Evolutionary conservation across 176 grass and related monocot genomes (phyloP).

Genomic region (Ananas comosus): DNA sequence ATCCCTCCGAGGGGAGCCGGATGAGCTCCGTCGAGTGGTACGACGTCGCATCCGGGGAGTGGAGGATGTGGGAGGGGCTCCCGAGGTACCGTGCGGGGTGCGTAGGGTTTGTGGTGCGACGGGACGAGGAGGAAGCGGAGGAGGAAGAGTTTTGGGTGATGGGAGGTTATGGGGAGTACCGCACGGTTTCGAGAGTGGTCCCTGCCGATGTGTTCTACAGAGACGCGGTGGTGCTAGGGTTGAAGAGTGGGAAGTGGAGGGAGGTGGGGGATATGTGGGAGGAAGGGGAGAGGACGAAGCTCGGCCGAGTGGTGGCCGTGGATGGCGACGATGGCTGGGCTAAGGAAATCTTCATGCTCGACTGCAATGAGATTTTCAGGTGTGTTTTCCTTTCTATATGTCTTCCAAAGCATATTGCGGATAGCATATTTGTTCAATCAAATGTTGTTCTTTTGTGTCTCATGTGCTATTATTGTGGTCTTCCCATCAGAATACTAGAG

Average conservation of each 20-base stretch:
- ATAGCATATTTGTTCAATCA: neutral
- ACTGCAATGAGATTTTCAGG: conserved; percentile 55
- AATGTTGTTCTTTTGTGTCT: no score
- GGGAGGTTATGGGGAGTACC: conserved; percentile 70
- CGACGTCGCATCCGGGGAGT: conserved; percentile 27
- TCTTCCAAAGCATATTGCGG: neutral
- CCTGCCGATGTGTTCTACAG: conserved; percentile 57
- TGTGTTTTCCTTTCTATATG: conserved; percentile 9
- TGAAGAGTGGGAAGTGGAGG: conserved; percentile 70
- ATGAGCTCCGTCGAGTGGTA: conserved; percentile 57
- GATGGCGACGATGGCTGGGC: conserved; percentile 42
- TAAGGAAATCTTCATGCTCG: conserved; percentile 64
- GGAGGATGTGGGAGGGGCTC: conserved; percentile 38
- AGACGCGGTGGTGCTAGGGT: conserved; percentile 57
- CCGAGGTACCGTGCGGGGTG: conserved; percentile 66
- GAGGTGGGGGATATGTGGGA: conserved; percentile 71
- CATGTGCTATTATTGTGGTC: no score
- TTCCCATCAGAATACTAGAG: no score
- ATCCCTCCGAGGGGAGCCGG: conserved; percentile 60
- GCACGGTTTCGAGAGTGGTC: conserved; percentile 58
- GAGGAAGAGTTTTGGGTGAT: conserved; percentile 91
- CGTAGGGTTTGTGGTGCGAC: conserved; percentile 42
- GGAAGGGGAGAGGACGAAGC: conserved; percentile 53
- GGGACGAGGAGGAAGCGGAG: conserved; percentile 37
- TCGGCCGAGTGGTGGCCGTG: conserved; percentile 43